Base-by-base conservation (phyloP, 1,284 basidiomycete genomes). In the Volvariella surrecta region DNA sequence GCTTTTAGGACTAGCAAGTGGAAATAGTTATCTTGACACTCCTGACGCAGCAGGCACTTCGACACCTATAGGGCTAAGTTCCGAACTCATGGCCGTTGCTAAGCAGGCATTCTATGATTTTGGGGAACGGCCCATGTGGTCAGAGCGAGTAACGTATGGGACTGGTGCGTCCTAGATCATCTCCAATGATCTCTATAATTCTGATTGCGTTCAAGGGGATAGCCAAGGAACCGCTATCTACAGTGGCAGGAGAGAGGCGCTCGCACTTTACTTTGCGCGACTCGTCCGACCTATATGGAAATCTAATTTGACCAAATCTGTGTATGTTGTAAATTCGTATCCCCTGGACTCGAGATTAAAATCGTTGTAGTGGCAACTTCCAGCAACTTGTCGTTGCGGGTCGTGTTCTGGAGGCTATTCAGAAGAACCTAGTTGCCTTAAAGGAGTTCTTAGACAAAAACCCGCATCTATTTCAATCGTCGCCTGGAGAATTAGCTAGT, bases 231-330 rank as follows among this genome's bases (percentile, higher is more conserved):
- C 75, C 39, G 76, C 90, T 16, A 75, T 79, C 40, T 94, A 88
- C 61, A 93, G 90, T 53, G 87, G 90, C 31, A 76, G 92, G 41
- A 79, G 93, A 52, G 91, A 98, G 62, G 95, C 91, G 1, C 71
- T 98, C 32, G 87, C 86, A 0, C 64, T 95, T 24, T 94, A 92
- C 59, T 79, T 98, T 54, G 80, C 90, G 2, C 76, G 95, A 42
- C 69, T 95, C 19, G 66, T 97, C 13, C 71, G 91, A 32, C 87
- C 90, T 1, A 73, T 98, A 48, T 98, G 95, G 94, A 85, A 82
- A 54, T 69, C 75, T 43, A 88, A 82, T 54, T 65, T 97, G 45
- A 86, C 82, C 3, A 70, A 68, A 44, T 55, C 70, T 24, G 68
- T 74, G 85, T 87, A 56, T 43, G 56, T 28, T 28, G 24, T 11